Percentiles rank a stretch among this genome's conserved stretches.
Evolutionary conservation across 306 rosid species (phyloP).

Genomic region (Prunus padus): DNA sequence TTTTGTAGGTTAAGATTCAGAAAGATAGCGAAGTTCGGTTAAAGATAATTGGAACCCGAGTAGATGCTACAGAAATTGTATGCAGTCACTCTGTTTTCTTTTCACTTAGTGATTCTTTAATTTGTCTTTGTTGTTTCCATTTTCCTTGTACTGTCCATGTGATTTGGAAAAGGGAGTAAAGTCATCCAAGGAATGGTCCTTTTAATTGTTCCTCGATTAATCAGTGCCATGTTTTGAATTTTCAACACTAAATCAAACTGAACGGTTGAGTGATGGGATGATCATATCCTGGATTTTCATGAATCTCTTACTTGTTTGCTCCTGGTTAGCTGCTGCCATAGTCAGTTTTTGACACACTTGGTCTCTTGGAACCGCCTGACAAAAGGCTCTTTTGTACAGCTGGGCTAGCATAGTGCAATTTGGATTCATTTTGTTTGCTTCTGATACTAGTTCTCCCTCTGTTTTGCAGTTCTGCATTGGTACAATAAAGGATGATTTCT

Average conservation of each 20-base stretch:
- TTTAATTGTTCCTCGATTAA: too few species aligned
- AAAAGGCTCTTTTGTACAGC: not conserved
- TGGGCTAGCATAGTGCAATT: not conserved
- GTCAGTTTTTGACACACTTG: not conserved
- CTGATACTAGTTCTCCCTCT: not conserved
- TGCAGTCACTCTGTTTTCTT: too few species aligned
- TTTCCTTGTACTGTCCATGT: too few species aligned
- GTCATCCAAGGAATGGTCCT: too few species aligned
- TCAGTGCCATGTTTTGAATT: too few species aligned
- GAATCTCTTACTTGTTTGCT: not conserved
- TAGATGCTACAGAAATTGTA: too few species aligned
- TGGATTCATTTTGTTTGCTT: not conserved
- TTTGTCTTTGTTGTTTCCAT: too few species aligned
- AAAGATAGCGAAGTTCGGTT: too few species aligned
- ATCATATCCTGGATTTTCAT: not conserved
- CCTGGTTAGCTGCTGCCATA: not conserved
- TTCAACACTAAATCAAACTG: not conserved
- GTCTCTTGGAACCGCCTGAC: not conserved
- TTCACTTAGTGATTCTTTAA: too few species aligned
- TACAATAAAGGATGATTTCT: conserved; percentile 94
- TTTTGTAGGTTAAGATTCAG: too few species aligned
- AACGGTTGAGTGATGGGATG: not conserved
- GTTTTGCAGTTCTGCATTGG: conserved; percentile 88
- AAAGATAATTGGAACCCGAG: too few species aligned
- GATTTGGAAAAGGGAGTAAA: too few species aligned